phyloP scores from a whole-genome alignment of 2,329 filamentous ascomycete genomes.

The Neonectria faginata region DNA sequence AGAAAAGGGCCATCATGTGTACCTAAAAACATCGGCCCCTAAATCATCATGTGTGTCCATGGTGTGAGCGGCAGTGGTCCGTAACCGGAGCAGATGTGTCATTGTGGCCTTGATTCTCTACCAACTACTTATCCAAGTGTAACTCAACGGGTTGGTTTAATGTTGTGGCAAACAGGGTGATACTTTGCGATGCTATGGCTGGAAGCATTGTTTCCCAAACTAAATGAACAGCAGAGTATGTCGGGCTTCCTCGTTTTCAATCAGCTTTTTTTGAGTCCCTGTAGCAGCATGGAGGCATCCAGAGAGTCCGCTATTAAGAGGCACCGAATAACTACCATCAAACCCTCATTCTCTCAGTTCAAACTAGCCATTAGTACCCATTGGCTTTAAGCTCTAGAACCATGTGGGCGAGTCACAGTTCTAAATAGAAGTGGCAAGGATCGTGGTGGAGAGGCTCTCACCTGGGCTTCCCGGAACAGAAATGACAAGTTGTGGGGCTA shows the following conservation, averaged over 20 bases:
- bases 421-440: not conserved
- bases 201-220: not conserved
- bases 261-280: not conserved
- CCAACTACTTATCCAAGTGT: not conserved
- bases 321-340: not conserved
- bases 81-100: not conserved
- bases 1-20: too few relatives aligned
- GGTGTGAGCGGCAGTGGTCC: not conserved
- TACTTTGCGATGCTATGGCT: not conserved
- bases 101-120: not conserved
- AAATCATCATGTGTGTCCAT: not conserved
- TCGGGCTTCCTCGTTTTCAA: not conserved
- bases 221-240: not conserved
- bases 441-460: conserved; percentile 20
- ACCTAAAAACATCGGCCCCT: not conserved
- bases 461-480: conserved; percentile 19
- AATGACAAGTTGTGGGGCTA: conserved; percentile 18
- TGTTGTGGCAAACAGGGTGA: not conserved
- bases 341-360: not conserved
- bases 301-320: not conserved
- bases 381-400: not conserved
- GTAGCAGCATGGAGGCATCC: not conserved
- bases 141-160: not conserved
- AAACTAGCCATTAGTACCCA: not conserved
- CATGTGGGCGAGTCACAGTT: not conserved